Base-by-base conservation (phyloP, 495 filamentous ascomycete species). In the Aspergillus wentii region DNA sequence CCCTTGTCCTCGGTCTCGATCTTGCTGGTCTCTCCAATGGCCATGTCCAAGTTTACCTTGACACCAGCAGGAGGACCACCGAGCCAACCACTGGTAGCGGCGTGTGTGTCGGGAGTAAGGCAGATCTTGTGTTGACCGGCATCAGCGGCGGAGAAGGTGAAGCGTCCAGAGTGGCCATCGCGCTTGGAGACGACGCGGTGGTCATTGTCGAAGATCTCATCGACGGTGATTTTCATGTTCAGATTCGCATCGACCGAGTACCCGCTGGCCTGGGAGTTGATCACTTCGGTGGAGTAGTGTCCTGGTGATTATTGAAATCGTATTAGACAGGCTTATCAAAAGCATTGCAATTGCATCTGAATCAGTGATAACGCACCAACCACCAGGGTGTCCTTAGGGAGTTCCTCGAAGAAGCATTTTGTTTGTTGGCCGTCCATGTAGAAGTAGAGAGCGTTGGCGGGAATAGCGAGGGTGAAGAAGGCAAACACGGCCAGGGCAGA, bases 171-270 rank as follows among this genome's bases (percentile, higher is more conserved):
- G 39, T 77, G 54, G 27, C 74, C 65, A 47, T 88, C 88, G 47
- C 83, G 81, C 66, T 94, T 88, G 43, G 80, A 83, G 34, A 97
- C 86, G 31, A 98, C 81, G 43, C 87, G 86, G 75, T 98, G 92
- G 72, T 96, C 86, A 65, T 95, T 92, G 79, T 97, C 92, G 64
- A 98, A 98, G 54, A 82, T 75, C 71, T 98, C 94, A 47, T 94
- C 88, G 40, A 98, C 92, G 13, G 86, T 90, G 56, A 97, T 92
- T 62, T 79, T 83, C 49, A 98, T 79, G 60, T 74, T 80, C 45
- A 96, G 69, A 52, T 76, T 76, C 46, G 80, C 75, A 62, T 90
- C 82, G 37, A 80, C 68, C 15, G 63, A 49, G 74, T 82, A 97
- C 33, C 68, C 56, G 46, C 74, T 76, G 33, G 61, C 46, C 34